These are phyloP conservation scores for Boechera retrofracta DNA, from an alignment of 345 rosid genomes.

Conservation along the genomic window DNA sequence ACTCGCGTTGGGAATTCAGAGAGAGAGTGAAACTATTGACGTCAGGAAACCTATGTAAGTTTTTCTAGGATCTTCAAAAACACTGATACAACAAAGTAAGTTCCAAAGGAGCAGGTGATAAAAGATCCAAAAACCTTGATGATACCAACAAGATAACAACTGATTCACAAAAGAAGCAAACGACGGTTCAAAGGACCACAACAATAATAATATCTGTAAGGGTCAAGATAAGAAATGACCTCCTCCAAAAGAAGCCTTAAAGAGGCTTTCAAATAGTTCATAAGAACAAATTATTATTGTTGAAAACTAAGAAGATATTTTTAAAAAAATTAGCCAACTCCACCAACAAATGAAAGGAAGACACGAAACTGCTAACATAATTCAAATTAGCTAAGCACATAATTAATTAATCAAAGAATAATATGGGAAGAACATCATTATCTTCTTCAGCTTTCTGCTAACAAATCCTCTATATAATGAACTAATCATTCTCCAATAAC, in stretches of 20 bases:
- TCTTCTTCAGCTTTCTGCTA: constrained; percentile 31
- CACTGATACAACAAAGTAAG: constrained; percentile 20
- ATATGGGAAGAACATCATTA: constrained; percentile 22
- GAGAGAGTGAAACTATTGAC: background rate
- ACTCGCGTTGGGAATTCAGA: background rate
- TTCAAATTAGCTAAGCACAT: constrained; percentile 15
- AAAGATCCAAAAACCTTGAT: background rate
- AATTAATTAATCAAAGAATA: background rate
- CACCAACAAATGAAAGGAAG: constrained; percentile 22
- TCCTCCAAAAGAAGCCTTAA: background rate
- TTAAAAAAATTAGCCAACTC: background rate
- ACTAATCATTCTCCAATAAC: constrained; percentile 36
- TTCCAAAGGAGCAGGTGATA: constrained; percentile 33
- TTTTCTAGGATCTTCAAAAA: constrained; percentile 11
- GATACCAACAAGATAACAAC: constrained; percentile 4
- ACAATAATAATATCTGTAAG: constrained; percentile 23
- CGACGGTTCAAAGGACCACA: background rate
- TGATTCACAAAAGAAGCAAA: background rate
- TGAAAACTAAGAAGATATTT: background rate
- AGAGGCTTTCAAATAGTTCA: constrained; percentile 21
- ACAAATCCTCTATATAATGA: constrained; percentile 23
- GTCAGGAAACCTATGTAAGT: background rate
- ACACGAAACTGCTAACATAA: constrained; percentile 20
- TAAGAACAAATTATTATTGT: background rate
- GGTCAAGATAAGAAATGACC: constrained; percentile 38